Percentiles rank a stretch among this genome's conserved stretches.
These are phyloP conservation scores for Pulveroboletus ravenelii DNA, from an alignment of 768 basidiomycete genomes.

Conservation along the genomic window DNA sequence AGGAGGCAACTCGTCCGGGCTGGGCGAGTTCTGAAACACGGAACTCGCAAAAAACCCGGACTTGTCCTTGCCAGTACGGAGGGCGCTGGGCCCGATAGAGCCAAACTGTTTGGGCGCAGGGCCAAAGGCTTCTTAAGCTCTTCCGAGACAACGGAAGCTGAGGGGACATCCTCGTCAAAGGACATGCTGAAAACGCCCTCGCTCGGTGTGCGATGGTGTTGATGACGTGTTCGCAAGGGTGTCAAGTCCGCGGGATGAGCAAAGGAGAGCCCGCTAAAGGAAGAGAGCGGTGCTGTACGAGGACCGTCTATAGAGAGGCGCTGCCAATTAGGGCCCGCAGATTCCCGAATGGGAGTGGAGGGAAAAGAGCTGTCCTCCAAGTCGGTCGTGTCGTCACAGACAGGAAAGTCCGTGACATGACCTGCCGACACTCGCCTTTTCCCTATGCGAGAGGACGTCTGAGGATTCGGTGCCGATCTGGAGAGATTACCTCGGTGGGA, in stretches of 20 bases:
- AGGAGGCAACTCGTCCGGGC: conserved; percentile 74
- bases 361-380: conserved; percentile 40
- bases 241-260: conserved; percentile 26
- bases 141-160: conserved; percentile 38
- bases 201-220: conserved; percentile 60
- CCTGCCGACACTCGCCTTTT: conserved; percentile 33
- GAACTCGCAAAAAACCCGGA: conserved; percentile 72
- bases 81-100: conserved; percentile 25
- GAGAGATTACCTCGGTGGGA: conserved; percentile 32
- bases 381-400: conserved; percentile 71
- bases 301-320: conserved; percentile 37
- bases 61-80: conserved; percentile 29
- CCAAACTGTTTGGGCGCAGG: conserved; percentile 28
- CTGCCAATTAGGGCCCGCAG: conserved; percentile 29
- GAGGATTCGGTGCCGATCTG: conserved; percentile 49
- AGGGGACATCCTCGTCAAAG: conserved; percentile 58
- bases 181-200: conserved; percentile 75
- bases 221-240: conserved; percentile 35
- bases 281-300: conserved; percentile 48
- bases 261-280: conserved; percentile 39
- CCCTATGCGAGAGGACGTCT: conserved; percentile 28
- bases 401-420: conserved; percentile 46
- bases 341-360: conserved; percentile 51
- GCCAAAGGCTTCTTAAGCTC: conserved; percentile 34
- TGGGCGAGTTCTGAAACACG: conserved; percentile 81